Percentiles rank a stretch among this genome's conserved stretches.
Evolutionary conservation across 192 early-diverging fungal species (phyloP).

Genomic region (Pilobolus umbonatus): DNA sequence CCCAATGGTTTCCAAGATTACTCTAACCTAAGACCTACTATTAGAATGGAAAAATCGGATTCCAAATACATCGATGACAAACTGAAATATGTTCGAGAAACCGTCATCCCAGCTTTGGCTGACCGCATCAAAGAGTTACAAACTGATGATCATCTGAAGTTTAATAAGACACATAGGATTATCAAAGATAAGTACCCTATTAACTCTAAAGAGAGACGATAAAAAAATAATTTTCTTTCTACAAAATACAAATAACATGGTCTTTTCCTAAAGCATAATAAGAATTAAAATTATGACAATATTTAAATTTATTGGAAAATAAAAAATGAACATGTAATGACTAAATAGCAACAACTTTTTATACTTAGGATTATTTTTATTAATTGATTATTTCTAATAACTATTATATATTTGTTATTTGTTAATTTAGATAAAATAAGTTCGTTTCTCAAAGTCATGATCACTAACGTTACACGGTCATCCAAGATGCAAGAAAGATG

Average conservation of each 20-base stretch:
- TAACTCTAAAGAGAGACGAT: not conserved
- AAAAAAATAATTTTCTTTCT: too few species aligned
- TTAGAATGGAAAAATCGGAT: not conserved
- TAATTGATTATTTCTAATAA: too few species aligned
- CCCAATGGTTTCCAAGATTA: conserved; percentile 1
- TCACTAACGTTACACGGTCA: not conserved
- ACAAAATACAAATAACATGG: too few species aligned
- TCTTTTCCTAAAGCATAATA: too few species aligned
- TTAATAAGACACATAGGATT: not conserved
- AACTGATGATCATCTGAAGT: not conserved
- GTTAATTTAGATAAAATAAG: too few species aligned
- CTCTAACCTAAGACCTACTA: not conserved
- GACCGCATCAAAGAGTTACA: not conserved
- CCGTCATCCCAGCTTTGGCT: not conserved
- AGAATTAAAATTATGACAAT: too few species aligned
- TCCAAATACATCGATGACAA: not conserved
- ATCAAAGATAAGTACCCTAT: not conserved
- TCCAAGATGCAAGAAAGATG: not conserved
- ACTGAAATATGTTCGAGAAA: not conserved
- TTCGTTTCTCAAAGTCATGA: too few species aligned
- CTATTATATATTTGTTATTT: too few species aligned
- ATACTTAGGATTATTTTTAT: too few species aligned
- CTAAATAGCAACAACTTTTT: too few species aligned
- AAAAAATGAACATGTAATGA: too few species aligned
- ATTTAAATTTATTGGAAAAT: too few species aligned